Evolutionary conservation across 345 rosid genomes (phyloP), one percentile per base, ranked within the genome.

Genomic region (Populus tremula): DNA sequence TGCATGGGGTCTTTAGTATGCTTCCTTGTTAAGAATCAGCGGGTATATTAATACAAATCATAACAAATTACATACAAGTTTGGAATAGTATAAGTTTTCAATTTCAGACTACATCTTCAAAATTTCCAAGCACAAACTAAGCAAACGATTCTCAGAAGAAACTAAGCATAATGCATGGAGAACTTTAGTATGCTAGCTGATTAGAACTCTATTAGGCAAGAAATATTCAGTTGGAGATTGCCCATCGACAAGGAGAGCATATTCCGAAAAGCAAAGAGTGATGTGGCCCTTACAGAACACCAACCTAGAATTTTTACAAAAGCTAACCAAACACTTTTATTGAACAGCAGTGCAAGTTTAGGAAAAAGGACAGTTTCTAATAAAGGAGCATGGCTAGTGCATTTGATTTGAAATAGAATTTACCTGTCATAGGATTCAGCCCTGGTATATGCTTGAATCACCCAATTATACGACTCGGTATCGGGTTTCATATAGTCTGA

Each of bases 381-480:
- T 13, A 50, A 47, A 61, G 25, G 67, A 45, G 18, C 39, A 53
- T 41, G 31, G 50, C 41, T 27, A 67, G 21, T 18, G 11, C 23
- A n/a, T 18, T 27, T 23, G 2, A 75, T 59, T 38, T 54, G 49
- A 14, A 29, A 70, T 39, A 79, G 39, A 80, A 76, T 83, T 80
- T 85, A 95, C 99, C 99, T 92, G 81, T 95, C 96, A 74, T 93
- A 93, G 67, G 98, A 93, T 80, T 95, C 98, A 71, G 98, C 98
- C 85, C 97, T 89, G 23, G 99, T 95, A 77, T 91, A 95, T 69
- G 99, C 98, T 89, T 93, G 97, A 85, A 95, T 90, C 75, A 95
- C 97, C 97, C 97, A 95, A 78, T 95, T 95, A 85, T 95, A 95
- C 27, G 98, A 88, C 86, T 95, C 98, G 0, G 99, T 90, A 80